Evolutionary conservation across 306 rosid species (phyloP), one percentile per base, ranked within the genome.

Genomic region (Sindora glabra): DNA sequence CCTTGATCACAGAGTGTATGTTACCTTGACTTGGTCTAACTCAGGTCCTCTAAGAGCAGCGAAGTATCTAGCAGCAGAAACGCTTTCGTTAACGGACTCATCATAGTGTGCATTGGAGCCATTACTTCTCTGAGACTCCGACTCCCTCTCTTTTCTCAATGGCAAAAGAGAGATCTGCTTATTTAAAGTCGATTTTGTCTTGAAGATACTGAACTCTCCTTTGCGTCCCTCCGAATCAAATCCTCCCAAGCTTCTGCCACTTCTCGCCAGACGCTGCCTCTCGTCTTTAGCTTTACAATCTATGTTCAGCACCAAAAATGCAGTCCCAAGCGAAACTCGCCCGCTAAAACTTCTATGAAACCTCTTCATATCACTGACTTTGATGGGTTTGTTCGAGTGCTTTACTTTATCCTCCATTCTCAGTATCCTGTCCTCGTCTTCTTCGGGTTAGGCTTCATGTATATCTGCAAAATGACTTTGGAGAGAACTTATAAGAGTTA

Each of bases 31-130:
- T 86, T 86, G 71, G 25, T 89, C 95, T n/a, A 89, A 77, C 60
- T 86, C 97, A 41, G 97, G 92, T 27, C 97, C 97, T 67, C 77
- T 84, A 37, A 89, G 95, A 27, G 97, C 97, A 48, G 89, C 95
- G n/a, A 75, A 83, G 68, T 84, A 84, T 72, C 95, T 86, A 17
- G 87, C 92, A 24, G 77, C 97, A 34, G 97, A 87, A 80, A 89
- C 97, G 49, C 86, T 86, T 50, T 49, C 36, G 37, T 84, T 62
- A 24, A 69, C 74, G 24, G 83, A 86, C 18, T 89, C 87, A 63
- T 83, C 83, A 52, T 24, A n/a, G n/a, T n/a, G 53, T 45, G 51
- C 89, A 58, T 8, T 62, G 10, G 60, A 62, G 10, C 65, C 68
- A 59, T 67, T 46, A 48, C 39, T 78, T 74, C 40, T 78, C 34